Evolutionary conservation across 352 stramenopile species (phyloP).

Genomic region (Hyaloperonospora arabidopsidis): DNA sequence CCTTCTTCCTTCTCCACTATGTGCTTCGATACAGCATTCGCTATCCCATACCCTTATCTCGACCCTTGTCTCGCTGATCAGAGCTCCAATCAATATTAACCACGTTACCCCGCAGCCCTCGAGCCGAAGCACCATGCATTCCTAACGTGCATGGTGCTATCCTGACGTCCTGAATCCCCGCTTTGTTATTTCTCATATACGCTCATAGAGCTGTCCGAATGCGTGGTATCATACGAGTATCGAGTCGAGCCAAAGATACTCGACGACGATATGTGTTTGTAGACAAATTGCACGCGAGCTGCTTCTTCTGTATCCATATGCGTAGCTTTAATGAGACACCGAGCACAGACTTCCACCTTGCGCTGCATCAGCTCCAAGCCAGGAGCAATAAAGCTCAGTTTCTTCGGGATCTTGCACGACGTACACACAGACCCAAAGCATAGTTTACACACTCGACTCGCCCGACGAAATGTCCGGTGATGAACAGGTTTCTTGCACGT

Average conservation of each 20-base stretch:
- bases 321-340: slow-evolving; percentile 24
- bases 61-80: no score
- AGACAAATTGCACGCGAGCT: slow-evolving; percentile 18
- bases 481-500: neutral
- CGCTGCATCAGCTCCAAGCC: slow-evolving; percentile 22
- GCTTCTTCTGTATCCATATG: slow-evolving; percentile 19
- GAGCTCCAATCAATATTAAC: no score
- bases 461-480: neutral
- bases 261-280: slow-evolving; percentile 13
- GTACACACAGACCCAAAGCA: slow-evolving; percentile 20
- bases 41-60: no score
- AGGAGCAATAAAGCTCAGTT: slow-evolving; percentile 22
- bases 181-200: no score
- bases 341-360: slow-evolving; percentile 26
- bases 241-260: slow-evolving; percentile 16
- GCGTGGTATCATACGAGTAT: neutral
- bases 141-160: no score
- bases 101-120: no score
- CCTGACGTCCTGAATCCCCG: no score
- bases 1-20: no score
- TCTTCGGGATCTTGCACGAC: slow-evolving; percentile 22
- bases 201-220: no score
- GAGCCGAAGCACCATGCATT: no score
- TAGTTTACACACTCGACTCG: slow-evolving; percentile 17
- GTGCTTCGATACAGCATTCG: no score